phyloP scores from a whole-genome alignment of 495 filamentous ascomycete species.

The Lepidopterella palustris region DNA sequence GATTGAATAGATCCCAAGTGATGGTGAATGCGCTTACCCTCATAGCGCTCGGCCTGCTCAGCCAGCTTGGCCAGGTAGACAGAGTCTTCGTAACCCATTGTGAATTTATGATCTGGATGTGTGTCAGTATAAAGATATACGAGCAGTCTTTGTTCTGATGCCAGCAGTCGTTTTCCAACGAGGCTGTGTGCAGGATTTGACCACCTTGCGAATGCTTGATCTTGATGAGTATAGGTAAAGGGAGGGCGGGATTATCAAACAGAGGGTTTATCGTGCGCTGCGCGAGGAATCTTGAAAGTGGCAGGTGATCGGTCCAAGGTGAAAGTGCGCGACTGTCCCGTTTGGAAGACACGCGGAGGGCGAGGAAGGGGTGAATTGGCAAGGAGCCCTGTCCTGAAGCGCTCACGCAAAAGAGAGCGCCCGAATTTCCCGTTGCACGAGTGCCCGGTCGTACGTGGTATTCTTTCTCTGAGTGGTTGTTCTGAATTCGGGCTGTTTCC shows the following conservation, averaged over 20 bases:
- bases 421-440: background rate
- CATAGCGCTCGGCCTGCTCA: conserved; percentile 99
- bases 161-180: background rate
- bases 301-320: background rate
- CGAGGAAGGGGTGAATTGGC: conserved; percentile 1
- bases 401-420: background rate
- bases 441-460: background rate
- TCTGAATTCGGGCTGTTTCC: background rate
- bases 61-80: conserved; percentile 99
- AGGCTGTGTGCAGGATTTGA: background rate
- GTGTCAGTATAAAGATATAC: background rate
- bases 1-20: background rate
- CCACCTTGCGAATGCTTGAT: conserved; percentile 11
- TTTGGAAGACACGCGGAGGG: background rate
- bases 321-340: background rate
- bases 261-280: background rate
- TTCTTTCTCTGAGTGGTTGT: background rate
- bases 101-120: conserved; percentile 38
- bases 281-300: background rate
- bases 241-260: background rate
- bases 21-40: conserved; percentile 61
- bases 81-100: conserved; percentile 98
- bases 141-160: background rate
- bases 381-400: conserved; percentile 9
- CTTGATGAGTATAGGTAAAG: background rate